Evolutionary conservation across 192 early-diverging fungal species (phyloP).

Genomic region (Mortierella hygrophila): DNA sequence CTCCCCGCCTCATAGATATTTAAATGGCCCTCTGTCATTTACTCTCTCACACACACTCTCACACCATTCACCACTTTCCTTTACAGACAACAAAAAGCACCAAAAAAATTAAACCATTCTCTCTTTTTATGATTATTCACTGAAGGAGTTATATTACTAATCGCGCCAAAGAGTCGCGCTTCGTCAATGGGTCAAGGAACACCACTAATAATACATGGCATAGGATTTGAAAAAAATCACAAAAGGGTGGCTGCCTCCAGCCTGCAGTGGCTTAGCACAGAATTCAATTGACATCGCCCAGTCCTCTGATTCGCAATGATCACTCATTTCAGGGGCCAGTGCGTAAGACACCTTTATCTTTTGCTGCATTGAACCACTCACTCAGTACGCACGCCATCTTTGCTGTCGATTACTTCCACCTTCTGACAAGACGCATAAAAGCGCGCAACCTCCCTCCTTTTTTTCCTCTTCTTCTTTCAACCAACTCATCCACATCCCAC

Average conservation of each 20-base stretch:
- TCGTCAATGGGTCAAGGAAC: too few relatives aligned
- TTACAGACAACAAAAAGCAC: conserved; percentile 7
- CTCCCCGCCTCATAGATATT: conserved; percentile 20
- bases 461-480: not conserved
- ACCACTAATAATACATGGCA: too few relatives aligned
- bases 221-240: not conserved
- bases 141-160: not conserved
- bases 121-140: not conserved
- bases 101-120: not conserved
- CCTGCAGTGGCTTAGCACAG: not conserved
- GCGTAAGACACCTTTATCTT: too few relatives aligned
- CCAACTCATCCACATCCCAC: not conserved
- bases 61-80: not conserved
- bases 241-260: not conserved
- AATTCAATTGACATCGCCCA: not conserved
- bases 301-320: not conserved
- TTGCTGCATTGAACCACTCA: too few relatives aligned
- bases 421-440: not conserved
- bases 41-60: not conserved
- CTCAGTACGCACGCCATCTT: too few relatives aligned
- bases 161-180: not conserved
- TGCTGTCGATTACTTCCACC: too few relatives aligned
- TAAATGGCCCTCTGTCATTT: not conserved
- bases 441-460: not conserved
- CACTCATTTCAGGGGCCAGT: too few relatives aligned